phyloP scores from a whole-genome alignment of 2,329 filamentous ascomycete species.

The Aspergillus piperis region DNA sequence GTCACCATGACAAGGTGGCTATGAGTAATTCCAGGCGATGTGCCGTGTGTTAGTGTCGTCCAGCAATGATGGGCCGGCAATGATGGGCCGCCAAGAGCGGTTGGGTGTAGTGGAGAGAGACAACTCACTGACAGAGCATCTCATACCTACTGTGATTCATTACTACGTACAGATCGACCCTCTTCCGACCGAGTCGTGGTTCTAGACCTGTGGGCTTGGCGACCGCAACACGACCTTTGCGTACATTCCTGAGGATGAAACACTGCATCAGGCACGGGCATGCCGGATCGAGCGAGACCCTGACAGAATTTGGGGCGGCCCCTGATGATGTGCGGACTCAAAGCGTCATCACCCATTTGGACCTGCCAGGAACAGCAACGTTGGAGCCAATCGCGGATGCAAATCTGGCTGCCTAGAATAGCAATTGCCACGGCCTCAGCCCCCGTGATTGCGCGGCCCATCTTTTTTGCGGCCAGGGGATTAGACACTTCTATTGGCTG shows the following conservation, averaged over 20 bases:
- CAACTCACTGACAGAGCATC: not conserved
- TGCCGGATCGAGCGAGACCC: not conserved
- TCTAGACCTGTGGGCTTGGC: too few species aligned
- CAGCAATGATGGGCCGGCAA: not conserved
- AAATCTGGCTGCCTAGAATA: slow-evolving; percentile 11
- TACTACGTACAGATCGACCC: not conserved
- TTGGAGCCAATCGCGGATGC: slow-evolving; percentile 3
- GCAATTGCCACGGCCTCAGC: slow-evolving; percentile 6
- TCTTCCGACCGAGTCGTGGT: too few species aligned
- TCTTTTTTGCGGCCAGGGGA: not conserved
- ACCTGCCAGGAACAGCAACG: not conserved
- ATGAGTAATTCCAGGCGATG: not conserved
- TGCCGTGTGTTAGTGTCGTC: not conserved
- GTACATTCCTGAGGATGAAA: too few species aligned
- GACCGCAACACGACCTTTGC: not conserved
- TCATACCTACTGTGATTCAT: too few species aligned
- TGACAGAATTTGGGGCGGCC: not conserved
- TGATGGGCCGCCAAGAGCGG: not conserved
- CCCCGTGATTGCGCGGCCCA: slow-evolving; percentile 22
- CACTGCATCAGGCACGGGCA: not conserved
- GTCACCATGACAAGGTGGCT: slow-evolving; percentile 1
- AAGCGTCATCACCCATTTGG: not conserved
- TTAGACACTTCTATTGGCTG: slow-evolving; percentile 7
- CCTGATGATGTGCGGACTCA: not conserved
- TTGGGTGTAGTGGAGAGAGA: not conserved